Base-by-base conservation (phyloP, 441 rosid genomes). In the Isatis lusitanica region DNA sequence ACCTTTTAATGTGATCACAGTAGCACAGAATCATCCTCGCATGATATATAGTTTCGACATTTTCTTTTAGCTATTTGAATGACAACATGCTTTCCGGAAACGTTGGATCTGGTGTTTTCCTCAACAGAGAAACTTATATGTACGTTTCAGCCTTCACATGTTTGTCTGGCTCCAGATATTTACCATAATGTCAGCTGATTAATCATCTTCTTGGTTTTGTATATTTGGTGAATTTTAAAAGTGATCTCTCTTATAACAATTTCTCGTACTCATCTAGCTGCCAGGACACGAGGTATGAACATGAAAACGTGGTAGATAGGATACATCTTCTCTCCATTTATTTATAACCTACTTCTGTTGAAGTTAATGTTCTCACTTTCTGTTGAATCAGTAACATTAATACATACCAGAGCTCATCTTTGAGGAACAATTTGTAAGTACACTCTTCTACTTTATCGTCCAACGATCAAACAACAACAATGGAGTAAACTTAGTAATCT, bases 181-280 rank as follows among this genome's bases (percentile, higher is more conserved):
- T 59, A 3, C 4, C 16, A 1, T 3, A 46, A 15, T 61, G 50
- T 13, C 39, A 40, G 15, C 46, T 60, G n/a, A n/a, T n/a, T n/a
- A 51, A 74, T 31, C 24, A 8, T 56, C 12, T 56, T 51, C 9
- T 18, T 61, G 50, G 16, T 31, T 42, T 52, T 67, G 4, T 56
- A 31, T 15, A n/a, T 36, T 36, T 17, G 15, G 6, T 36, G 6
- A 33, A 33, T 57, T n/a, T 16, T 17, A 28, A 17, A 87, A 90
- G 98, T 53, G 98, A 91, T 73, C 83, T 93, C 67, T 90, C 98
- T 6, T 87, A 85, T 78, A 93, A 93, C 66, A 76, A 87, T 81
- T 91, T 93, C 50, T 50, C 82, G 8, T 59, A 84, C 73, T 3
- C 82, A 63, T 26, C 82, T 82, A 40, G 80, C 78, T 93, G 97